Percentiles rank a stretch among this genome's conserved stretches.
Conservation (phyloP, 192 early-diverging fungal species). For the Coemansia sp. region DNA sequence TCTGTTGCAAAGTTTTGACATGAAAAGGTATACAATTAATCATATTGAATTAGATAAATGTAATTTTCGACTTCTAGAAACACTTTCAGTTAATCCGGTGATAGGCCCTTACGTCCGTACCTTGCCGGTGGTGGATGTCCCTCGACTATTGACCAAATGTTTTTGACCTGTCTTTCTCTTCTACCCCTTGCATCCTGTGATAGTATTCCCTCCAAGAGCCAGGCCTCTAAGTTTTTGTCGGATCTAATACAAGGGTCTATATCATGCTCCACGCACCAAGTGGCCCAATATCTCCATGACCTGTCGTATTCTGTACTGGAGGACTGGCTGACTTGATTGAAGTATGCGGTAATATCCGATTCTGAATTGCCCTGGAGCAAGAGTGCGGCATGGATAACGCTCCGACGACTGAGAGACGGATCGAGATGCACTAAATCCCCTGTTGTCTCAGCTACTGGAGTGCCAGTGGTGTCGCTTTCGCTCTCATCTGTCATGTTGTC, state of each 20-base stretch:
- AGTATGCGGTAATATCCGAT: background rate
- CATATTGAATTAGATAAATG: too few relatives aligned
- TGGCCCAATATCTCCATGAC: background rate
- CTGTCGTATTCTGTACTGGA: background rate
- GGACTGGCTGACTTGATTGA: background rate
- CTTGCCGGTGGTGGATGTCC: background rate
- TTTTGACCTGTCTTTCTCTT: background rate
- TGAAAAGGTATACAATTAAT: too few relatives aligned
- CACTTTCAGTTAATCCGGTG: too few relatives aligned
- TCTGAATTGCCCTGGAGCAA: background rate
- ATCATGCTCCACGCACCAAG: background rate
- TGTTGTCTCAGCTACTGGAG: background rate
- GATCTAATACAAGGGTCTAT: background rate
- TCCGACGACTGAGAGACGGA: background rate
- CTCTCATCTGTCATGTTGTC: background rate
- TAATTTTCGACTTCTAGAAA: too few relatives aligned
- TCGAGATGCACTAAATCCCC: background rate
- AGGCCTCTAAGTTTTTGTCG: background rate
- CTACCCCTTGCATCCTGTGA: background rate
- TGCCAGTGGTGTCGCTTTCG: background rate
- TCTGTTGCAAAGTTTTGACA: too few relatives aligned
- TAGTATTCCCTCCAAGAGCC: background rate
- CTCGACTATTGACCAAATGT: background rate
- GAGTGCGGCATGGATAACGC: background rate
- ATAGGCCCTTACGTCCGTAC: too few relatives aligned